Evolutionary conservation across 805 yeast genomes (phyloP), one percentile per base, ranked within the genome.

Genomic region (Metschnikowia kofuensis): DNA sequence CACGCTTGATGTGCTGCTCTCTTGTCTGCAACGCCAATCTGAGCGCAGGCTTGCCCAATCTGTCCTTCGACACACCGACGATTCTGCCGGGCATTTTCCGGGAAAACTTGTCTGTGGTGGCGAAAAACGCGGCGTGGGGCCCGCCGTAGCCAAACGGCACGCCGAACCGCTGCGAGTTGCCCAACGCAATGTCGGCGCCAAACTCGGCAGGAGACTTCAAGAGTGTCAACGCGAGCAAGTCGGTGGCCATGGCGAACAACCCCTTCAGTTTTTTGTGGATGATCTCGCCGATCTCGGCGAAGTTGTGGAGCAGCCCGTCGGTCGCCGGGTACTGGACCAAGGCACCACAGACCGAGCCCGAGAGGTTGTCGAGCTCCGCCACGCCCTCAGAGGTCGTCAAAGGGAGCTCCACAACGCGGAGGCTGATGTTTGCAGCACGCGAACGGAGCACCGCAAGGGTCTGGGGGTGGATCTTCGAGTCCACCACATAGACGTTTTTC

Each of bases 71-170:
- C 37, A 88, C 83, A 63, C 99, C 99, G 47, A 94, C 91, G 48
- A 94, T 80, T 72, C 99, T 81, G 39, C 99, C 99, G 2, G 99
- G 99, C 67, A 94, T 89, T 69, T 91, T 94, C 65, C 99, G 82
- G 64, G 89, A 88, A 58, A 86, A 77, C 48, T 82, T 78, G 51
- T 83, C 81, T n/a, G 82, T 77, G 37, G 92, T 96, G 8, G 98
- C 89, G 60, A 94, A 91, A 71, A 89, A 94, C 0, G 96, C 99
- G 41, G 99, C 98, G 67, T 94, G 99, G 4, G 99, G 99, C 16
- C 99, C 99, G 62, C 99, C 99, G 65, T 83, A 94, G 7, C 98
- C 99, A 74, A 92, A 80, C 47, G 99, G 98, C 36, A 92, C 97
- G 62, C 99, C 99, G 60, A 94, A 89, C 67, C 99, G 79, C 76